Conservation (phyloP, 2,329 filamentous ascomycete species). For the Ophiosphaerella herpotricha region DNA sequence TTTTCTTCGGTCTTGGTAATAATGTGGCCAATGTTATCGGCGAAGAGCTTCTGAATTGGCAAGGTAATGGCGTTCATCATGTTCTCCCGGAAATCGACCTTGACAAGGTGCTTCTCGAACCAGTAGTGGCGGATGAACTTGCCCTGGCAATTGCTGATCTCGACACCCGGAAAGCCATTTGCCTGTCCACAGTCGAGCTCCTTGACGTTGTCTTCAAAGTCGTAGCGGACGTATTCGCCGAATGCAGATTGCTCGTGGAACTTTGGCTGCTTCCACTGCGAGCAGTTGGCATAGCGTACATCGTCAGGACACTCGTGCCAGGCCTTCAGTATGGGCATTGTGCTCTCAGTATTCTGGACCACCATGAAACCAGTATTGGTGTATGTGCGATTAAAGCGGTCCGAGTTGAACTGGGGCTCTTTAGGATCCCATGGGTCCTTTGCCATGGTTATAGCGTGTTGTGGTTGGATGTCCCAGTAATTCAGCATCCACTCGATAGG, state of each 20-base stretch:
- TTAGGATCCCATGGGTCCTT: conserved; percentile 48
- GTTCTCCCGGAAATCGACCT: conserved; percentile 41
- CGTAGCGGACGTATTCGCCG: conserved; percentile 47
- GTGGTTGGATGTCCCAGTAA: conserved; percentile 52
- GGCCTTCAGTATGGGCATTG: conserved; percentile 55
- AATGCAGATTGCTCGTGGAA: conserved; percentile 49
- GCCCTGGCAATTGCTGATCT: conserved; percentile 42
- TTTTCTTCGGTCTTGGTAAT: conserved; percentile 37
- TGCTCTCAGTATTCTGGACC: conserved; percentile 56
- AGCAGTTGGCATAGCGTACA: conserved; percentile 42
- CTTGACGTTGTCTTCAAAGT: conserved; percentile 44
- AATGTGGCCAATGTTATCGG: conserved; percentile 34
- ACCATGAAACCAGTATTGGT: conserved; percentile 61
- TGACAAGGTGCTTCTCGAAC: conserved; percentile 43
- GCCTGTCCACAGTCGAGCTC: conserved; percentile 46
- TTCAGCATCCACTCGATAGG: conserved; percentile 58
- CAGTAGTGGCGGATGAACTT: conserved; percentile 46
- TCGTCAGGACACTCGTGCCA: conserved; percentile 52
- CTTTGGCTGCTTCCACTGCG: conserved; percentile 43
- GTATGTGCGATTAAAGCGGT: conserved; percentile 50
- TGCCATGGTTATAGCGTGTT: conserved; percentile 53
- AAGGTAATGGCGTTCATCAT: conserved; percentile 45
- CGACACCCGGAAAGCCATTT: conserved; percentile 45
- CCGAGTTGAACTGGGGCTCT: conserved; percentile 47
- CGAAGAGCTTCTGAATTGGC: conserved; percentile 42